Evolutionary conservation across 176 grass and related monocot genomes (phyloP).

Genomic region (Aechmea fasciata): DNA sequence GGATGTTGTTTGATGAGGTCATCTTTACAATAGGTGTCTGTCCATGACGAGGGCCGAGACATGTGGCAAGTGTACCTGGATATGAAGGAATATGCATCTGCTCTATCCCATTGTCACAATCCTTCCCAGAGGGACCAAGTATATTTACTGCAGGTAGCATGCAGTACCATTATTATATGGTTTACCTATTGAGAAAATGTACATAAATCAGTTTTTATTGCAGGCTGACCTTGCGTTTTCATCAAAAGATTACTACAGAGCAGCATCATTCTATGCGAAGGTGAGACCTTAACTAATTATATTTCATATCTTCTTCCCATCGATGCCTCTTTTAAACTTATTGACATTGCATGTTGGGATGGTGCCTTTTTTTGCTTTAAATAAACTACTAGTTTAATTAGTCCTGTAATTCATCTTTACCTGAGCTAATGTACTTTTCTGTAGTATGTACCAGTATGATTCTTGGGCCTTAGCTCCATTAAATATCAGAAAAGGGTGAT

Average conservation of each 20-base stretch:
- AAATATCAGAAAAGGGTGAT: too few relatives aligned
- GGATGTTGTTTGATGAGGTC: not conserved
- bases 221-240: conserved; percentile 91
- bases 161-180: conserved; percentile 4
- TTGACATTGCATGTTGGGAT: not conserved
- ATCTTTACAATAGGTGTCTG: conserved; percentile 44
- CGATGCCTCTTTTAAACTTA: not conserved
- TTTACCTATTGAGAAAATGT: not conserved
- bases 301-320: not conserved
- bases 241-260: conserved; percentile 79
- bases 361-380: not conserved
- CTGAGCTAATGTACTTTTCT: too few relatives aligned
- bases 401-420: too few relatives aligned
- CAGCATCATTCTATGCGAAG: conserved; percentile 95
- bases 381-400: too few relatives aligned
- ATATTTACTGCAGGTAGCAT: conserved; percentile 68
- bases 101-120: conserved; percentile 71
- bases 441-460: too few relatives aligned
- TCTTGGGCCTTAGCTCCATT: too few relatives aligned
- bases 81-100: conserved; percentile 73
- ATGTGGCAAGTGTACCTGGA: conserved; percentile 98
- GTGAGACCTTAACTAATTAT: conserved; percentile 32
- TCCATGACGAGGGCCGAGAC: conserved; percentile 75
- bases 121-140: conserved; percentile 79
- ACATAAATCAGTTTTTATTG: conserved; percentile 4